A percentile compares a stretch with the other conserved stretches of the same genome.
Evolutionary conservation across 306 rosid genomes (phyloP).

Genomic region (Fagus sylvatica): DNA sequence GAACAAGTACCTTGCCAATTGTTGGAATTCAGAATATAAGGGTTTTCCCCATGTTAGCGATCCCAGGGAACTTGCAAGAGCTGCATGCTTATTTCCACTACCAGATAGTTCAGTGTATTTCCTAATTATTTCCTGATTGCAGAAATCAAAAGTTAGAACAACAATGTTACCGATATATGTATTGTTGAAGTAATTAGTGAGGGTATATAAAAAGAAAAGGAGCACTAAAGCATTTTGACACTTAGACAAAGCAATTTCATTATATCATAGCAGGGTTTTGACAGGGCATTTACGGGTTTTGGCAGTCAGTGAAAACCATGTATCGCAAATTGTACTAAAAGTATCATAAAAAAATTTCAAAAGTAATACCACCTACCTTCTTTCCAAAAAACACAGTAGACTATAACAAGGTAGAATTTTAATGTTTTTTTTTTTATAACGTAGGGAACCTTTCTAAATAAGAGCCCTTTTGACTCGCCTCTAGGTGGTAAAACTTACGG

Average conservation of each 20-base stretch:
- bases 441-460: no score
- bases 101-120: constrained; percentile 65
- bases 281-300: neutral
- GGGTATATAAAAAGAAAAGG: neutral
- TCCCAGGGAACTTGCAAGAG: constrained; percentile 83
- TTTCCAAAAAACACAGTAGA: no score
- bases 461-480: no score
- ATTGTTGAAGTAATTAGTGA: neutral
- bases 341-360: neutral
- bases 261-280: neutral
- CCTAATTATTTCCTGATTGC: constrained; percentile 63
- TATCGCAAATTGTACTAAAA: neutral
- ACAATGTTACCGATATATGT: neutral
- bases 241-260: neutral
- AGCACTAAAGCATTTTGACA: neutral
- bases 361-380: neutral
- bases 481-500: no score
- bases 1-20: constrained; percentile 64
- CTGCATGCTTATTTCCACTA: constrained; percentile 69
- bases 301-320: no score
- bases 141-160: constrained; percentile 5
- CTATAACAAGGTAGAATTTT: no score
- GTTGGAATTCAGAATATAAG: constrained; percentile 69
- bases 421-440: no score
- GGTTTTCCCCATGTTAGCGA: constrained; percentile 81